Percentiles rank a stretch among this genome's conserved stretches.
phyloP scores from a whole-genome alignment of 352 stramenopile genomes.

The Plasmopara viticola region DNA sequence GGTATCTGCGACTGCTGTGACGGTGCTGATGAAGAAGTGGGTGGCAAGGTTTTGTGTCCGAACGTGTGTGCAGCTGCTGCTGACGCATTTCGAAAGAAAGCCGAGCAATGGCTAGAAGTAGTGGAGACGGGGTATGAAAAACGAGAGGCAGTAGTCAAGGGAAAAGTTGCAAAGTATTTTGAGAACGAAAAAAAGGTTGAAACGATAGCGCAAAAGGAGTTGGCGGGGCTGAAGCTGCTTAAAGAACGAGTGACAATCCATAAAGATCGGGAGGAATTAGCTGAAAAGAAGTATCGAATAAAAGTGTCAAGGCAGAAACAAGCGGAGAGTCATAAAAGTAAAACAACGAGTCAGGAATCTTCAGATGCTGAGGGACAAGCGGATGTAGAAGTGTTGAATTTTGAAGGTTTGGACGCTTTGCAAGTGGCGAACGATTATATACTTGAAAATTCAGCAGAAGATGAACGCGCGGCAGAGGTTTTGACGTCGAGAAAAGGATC shows the following conservation, averaged over 20 bases:
- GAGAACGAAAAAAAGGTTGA: slow-evolving; percentile 21
- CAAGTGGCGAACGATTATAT: slow-evolving; percentile 20
- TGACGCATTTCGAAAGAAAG: slow-evolving; percentile 26
- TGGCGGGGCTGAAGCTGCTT: slow-evolving; percentile 36
- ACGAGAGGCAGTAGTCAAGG: slow-evolving; percentile 34
- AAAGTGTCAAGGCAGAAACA: slow-evolving; percentile 44
- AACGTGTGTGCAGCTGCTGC: slow-evolving; percentile 50
- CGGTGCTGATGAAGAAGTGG: slow-evolving; percentile 85
- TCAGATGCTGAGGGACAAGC: slow-evolving; percentile 18
- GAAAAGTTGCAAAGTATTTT: slow-evolving; percentile 45
- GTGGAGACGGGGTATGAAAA: slow-evolving; percentile 44
- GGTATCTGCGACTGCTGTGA: slow-evolving; percentile 98
- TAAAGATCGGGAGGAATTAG: slow-evolving; percentile 60
- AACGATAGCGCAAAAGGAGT: slow-evolving; percentile 24
- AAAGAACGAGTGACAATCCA: slow-evolving; percentile 53
- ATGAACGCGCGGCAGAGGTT: slow-evolving; percentile 24
- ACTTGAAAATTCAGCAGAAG: slow-evolving; percentile 18
- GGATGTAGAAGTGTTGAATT: slow-evolving; percentile 12
- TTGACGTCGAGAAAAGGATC: slow-evolving; percentile 27
- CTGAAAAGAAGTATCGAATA: slow-evolving; percentile 48
- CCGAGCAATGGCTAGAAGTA: slow-evolving; percentile 29
- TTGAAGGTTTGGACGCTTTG: slow-evolving; percentile 29
- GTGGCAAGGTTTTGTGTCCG: slow-evolving; percentile 15
- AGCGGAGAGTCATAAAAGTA: slow-evolving; percentile 4
- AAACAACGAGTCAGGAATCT: slow-evolving; percentile 9